Percentiles rank a stretch among this genome's conserved stretches.
phyloP scores from a whole-genome alignment of 257 asterid genomes.

The Solanum sejunctum region DNA sequence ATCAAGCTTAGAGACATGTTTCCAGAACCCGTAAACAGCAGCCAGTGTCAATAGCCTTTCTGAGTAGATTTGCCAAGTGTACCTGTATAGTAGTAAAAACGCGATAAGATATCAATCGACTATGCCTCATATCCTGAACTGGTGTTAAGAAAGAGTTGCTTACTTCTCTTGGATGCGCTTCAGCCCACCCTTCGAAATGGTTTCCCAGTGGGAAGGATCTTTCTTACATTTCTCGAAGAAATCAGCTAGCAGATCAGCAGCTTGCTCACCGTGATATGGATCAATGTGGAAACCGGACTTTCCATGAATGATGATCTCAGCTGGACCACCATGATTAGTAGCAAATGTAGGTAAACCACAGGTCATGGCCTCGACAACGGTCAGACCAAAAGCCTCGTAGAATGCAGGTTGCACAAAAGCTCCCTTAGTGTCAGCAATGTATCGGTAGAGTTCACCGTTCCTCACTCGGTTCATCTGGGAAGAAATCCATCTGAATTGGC shows the following conservation, averaged over 20 bases:
- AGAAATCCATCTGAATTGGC: conserved; percentile 95
- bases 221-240: conserved; percentile 3
- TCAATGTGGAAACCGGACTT: conserved; percentile 4
- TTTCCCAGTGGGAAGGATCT: conserved; percentile 41
- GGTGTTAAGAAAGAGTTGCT: neutral
- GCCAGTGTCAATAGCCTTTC: conserved; percentile 74
- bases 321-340: conserved; percentile 7
- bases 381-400: conserved; percentile 90
- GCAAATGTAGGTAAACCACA: conserved; percentile 25
- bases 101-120: neutral
- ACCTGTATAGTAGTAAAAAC: conserved; percentile 20
- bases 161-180: conserved; percentile 90
- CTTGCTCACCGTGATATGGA: conserved; percentile 2
- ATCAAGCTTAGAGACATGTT: conserved; percentile 73
- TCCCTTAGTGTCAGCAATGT: conserved; percentile 69
- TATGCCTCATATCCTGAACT: neutral
- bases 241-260: neutral
- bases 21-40: conserved; percentile 95
- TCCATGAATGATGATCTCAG: conserved; percentile 4
- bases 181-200: conserved; percentile 60
- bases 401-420: conserved; percentile 93
- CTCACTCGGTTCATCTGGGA: conserved; percentile 97
- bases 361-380: conserved; percentile 97
- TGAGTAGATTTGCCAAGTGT: conserved; percentile 89
- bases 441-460: conserved; percentile 91